Evolutionary conservation across 202 grass and related monocot genomes (phyloP).

Genomic region (Thinopyrum obtusiflorum): DNA sequence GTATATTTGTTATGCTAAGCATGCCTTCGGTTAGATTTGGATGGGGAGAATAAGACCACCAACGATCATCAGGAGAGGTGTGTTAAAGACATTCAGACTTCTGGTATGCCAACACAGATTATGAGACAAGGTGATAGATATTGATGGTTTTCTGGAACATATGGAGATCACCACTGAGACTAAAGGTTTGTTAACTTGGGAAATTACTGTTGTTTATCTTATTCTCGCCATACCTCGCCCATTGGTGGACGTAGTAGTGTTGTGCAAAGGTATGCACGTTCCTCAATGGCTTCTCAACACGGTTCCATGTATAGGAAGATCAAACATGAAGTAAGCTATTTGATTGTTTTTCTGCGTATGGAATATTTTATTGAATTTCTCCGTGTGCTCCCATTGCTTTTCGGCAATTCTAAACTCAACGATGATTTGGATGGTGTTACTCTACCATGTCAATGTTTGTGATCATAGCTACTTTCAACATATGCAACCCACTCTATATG

Average conservation of each 20-base stretch:
- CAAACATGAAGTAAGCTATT: too few species aligned
- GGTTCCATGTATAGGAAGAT: too few species aligned
- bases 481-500: too few species aligned
- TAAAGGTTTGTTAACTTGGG: conserved; percentile 14
- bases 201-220: conserved; percentile 61
- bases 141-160: neutral
- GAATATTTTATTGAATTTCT: too few species aligned
- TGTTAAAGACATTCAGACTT: neutral
- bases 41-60: neutral
- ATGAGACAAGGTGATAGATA: neutral
- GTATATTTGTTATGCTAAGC: too few species aligned
- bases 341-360: too few species aligned
- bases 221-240: conserved; percentile 73
- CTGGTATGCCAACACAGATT: neutral
- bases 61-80: neutral
- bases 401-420: too few species aligned
- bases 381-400: too few species aligned
- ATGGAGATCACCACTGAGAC: neutral
- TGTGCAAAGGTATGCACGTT: conserved; percentile 48
- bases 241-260: conserved; percentile 52
- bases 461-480: too few species aligned
- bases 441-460: too few species aligned
- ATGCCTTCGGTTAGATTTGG: neutral
- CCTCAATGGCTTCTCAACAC: conserved; percentile 30
- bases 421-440: too few species aligned